These are phyloP conservation scores for Exsudoporus floridanus DNA, from an alignment of 1,284 basidiomycete species.

Conservation along the genomic window DNA sequence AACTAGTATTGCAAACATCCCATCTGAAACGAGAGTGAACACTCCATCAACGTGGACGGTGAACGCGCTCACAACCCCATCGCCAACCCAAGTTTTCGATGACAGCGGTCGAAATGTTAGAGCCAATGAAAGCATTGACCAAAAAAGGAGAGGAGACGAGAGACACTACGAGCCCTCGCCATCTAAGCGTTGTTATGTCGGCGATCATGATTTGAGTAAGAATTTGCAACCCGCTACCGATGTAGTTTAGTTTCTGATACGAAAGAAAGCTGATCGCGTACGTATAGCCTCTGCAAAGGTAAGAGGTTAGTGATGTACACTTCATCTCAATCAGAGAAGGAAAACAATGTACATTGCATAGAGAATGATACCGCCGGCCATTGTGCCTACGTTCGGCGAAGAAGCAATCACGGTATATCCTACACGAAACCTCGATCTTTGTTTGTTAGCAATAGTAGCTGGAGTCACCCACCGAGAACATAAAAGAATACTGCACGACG, in stretches of 20 bases:
- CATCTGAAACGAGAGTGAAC: slow-evolving; percentile 43
- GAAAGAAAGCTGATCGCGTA: slow-evolving; percentile 25
- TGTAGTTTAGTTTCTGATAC: slow-evolving; percentile 1
- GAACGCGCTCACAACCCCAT: slow-evolving; percentile 62
- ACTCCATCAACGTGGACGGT: slow-evolving; percentile 1
- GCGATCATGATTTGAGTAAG: slow-evolving; percentile 76
- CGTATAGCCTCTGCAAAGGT: slow-evolving; percentile 50
- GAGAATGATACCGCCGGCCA: slow-evolving; percentile 55
- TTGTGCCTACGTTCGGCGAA: slow-evolving; percentile 51
- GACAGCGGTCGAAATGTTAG: slow-evolving; percentile 62
- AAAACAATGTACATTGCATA: slow-evolving; percentile 49
- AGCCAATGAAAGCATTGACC: slow-evolving; percentile 67
- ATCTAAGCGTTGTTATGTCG: slow-evolving; percentile 77
- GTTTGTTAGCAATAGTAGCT: neutral
- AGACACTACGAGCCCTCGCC: slow-evolving; percentile 70
- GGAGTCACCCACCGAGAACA: slow-evolving; percentile 43
- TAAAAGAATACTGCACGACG: slow-evolving; percentile 51
- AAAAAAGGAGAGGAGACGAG: slow-evolving; percentile 70
- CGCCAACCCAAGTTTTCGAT: slow-evolving; percentile 64
- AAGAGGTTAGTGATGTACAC: neutral
- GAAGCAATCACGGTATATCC: slow-evolving; percentile 71
- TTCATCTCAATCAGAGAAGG: neutral
- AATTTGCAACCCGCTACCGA: slow-evolving; percentile 59
- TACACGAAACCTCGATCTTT: slow-evolving; percentile 15
- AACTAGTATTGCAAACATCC: slow-evolving; percentile 66